Evolutionary conservation across 1,139 yeast genomes (phyloP).

Genomic region (Pichia sp.): DNA sequence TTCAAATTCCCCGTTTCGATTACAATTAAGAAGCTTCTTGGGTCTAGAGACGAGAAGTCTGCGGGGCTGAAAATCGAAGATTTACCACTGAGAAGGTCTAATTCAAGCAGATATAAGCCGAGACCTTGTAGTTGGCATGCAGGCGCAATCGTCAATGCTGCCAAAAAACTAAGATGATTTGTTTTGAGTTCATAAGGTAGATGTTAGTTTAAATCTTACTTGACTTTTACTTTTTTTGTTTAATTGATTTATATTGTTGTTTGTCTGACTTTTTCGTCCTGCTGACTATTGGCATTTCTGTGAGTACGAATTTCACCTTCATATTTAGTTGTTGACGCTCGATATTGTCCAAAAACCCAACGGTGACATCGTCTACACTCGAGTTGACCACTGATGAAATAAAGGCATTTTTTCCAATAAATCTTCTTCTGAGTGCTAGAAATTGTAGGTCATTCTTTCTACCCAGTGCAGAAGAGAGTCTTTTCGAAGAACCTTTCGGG

Average conservation of each 20-base stretch:
- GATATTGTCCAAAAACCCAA: conserved; percentile 42
- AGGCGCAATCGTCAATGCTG: conserved; percentile 10
- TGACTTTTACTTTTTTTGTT: background rate
- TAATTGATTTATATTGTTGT: background rate
- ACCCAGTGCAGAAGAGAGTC: conserved; percentile 36
- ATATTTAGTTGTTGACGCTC: conserved; percentile 32
- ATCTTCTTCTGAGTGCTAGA: conserved; percentile 26
- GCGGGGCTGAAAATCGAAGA: background rate
- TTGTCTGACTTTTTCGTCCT: conserved; percentile 27
- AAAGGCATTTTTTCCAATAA: conserved; percentile 18
- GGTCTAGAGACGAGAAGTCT: too few species aligned
- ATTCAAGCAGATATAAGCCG: conserved; percentile 7
- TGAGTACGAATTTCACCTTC: conserved; percentile 37
- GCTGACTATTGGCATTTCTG: conserved; percentile 39
- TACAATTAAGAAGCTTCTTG: background rate
- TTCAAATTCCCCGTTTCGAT: conserved; percentile 10
- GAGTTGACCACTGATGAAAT: conserved; percentile 34
- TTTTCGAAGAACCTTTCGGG: conserved; percentile 44
- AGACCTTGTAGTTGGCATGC: conserved; percentile 18
- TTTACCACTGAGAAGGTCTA: conserved; percentile 4
- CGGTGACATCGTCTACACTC: conserved; percentile 37
- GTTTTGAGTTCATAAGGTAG: background rate
- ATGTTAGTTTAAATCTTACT: background rate
- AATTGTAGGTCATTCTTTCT: conserved; percentile 19
- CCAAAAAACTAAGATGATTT: conserved; percentile 9